Evolutionary conservation across 192 early-diverging fungal genomes (phyloP), one percentile per base, ranked within the genome.

Genomic region (Chytriomyces sp.): DNA sequence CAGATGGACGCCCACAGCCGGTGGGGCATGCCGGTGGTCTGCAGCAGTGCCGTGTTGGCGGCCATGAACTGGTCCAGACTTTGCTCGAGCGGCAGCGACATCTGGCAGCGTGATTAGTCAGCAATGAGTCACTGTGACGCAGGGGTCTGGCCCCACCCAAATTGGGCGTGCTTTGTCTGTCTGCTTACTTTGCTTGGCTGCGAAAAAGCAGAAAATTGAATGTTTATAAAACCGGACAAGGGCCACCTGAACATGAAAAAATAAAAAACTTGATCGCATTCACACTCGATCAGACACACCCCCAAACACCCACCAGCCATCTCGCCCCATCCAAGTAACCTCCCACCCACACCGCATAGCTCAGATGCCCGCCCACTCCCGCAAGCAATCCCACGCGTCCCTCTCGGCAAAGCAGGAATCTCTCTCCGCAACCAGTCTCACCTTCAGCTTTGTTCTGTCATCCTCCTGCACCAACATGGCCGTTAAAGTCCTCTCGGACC

Each of bases 371-470:
- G 62, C 20, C 18, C 62, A 24, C 62, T 24, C 18, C 11, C 62
- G 20, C 18, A 28, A 64, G 26, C 62, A 68, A 49, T 46, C 35
- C 35, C 47, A 16, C 35, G 45, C 11, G 11, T 46, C 44, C 45
- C 45, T 11, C 11, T 18, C 11, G 45, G n/a, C 18, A 8, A 35
- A 35, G 35, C 35, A 4, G 35, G 35, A 35, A 35, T 35, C 35
- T 35, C 35, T 35, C 8, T 70, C 69, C 9, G 24, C 9, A 16
- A 23, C n/a, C 28, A 24, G 26, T 13, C 44, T 73, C 71, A 62
- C 71, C 35, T 73, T 73, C 71, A 23, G 71, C 45, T 73, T 73
- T 46, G 59, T 73, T 11, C 62, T 73, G 13, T 23, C 49, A 5
- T 18, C 11, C n/a, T 50, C 69, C 18, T 48, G 69, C n/a, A 57